phyloP scores from a whole-genome alignment of 129 eudicot species.

The Deinandra increscens region DNA sequence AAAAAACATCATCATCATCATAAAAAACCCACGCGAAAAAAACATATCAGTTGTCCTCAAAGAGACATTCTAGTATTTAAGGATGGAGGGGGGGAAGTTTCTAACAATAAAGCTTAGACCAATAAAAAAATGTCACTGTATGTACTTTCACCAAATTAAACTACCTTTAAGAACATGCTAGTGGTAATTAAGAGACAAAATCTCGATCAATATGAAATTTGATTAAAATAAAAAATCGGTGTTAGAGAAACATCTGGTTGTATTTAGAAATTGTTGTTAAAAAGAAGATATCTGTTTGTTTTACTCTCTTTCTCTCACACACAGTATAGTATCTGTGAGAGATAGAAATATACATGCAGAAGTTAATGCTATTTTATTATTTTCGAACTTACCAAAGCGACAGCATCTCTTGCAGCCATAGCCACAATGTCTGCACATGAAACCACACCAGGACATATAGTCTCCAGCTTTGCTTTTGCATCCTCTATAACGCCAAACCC shows the following conservation, averaged over 20 bases:
- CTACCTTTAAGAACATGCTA: too few relatives aligned
- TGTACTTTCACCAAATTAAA: too few relatives aligned
- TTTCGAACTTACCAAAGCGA: slow-evolving; percentile 44
- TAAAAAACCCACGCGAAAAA: not conserved
- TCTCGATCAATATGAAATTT: too few relatives aligned
- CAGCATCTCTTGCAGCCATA: slow-evolving; percentile 73
- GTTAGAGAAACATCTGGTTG: too few relatives aligned
- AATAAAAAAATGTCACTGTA: too few relatives aligned
- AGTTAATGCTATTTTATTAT: not conserved
- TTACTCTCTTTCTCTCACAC: slow-evolving; percentile 6
- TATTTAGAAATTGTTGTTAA: too few relatives aligned
- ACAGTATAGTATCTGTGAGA: not conserved
- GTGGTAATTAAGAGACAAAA: too few relatives aligned
- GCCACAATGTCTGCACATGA: slow-evolving; percentile 82
- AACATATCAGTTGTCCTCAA: too few relatives aligned
- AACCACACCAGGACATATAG: slow-evolving; percentile 59
- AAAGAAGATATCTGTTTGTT: not conserved
- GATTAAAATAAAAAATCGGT: too few relatives aligned
- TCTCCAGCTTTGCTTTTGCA: slow-evolving; percentile 54
- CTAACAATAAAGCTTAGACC: too few relatives aligned
- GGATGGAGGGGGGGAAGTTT: too few relatives aligned
- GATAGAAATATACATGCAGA: not conserved
- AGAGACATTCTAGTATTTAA: too few relatives aligned
- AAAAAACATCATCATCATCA: not conserved
- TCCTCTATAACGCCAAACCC: slow-evolving; percentile 58